phyloP scores from a whole-genome alignment of 495 filamentous ascomycete genomes.

The Jackrogersella multiformis region DNA sequence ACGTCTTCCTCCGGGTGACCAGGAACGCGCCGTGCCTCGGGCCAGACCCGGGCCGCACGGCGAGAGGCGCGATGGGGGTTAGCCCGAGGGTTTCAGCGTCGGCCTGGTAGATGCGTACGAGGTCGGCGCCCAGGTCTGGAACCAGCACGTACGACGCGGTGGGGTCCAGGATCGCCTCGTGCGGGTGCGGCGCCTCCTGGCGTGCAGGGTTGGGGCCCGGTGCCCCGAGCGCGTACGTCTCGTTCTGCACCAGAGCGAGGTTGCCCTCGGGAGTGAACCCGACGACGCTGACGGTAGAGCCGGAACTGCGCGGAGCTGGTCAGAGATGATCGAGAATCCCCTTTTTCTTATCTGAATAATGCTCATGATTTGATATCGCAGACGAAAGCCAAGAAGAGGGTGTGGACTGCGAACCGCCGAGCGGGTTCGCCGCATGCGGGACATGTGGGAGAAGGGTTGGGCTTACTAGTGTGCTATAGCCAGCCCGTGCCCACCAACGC shows the following conservation, averaged over 20 bases:
- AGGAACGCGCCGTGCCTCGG: slow-evolving; percentile 75
- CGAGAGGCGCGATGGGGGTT: slow-evolving; percentile 47
- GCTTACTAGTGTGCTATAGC: slow-evolving; percentile 63
- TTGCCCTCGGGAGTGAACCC: slow-evolving; percentile 34
- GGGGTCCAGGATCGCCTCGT: slow-evolving; percentile 75
- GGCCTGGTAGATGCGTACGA: slow-evolving; percentile 71
- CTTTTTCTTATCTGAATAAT: slow-evolving; percentile 4
- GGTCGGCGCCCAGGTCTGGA: slow-evolving; percentile 77
- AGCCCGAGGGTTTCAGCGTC: slow-evolving; percentile 51
- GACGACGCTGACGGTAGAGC: slow-evolving; percentile 45
- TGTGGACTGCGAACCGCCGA: slow-evolving; percentile 35
- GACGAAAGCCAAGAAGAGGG: slow-evolving; percentile 30
- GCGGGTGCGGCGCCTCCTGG: slow-evolving; percentile 75
- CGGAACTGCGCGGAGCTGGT: slow-evolving; percentile 41
- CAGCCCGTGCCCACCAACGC: slow-evolving; percentile 50
- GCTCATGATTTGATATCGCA: slow-evolving; percentile 32
- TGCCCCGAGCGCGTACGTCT: slow-evolving; percentile 60
- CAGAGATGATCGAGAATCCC: slow-evolving; percentile 24
- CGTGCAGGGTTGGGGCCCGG: slow-evolving; percentile 61
- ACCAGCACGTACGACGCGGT: slow-evolving; percentile 69
- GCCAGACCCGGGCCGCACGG: slow-evolving; percentile 61
- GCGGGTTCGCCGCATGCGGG: slow-evolving; percentile 26
- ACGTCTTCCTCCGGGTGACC: slow-evolving; percentile 54
- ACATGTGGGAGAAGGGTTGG: slow-evolving; percentile 22
- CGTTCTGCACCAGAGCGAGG: slow-evolving; percentile 55